These are phyloP conservation scores for Aspergillus jensenii DNA, from an alignment of 2,329 filamentous ascomycete genomes.

Conservation along the genomic window DNA sequence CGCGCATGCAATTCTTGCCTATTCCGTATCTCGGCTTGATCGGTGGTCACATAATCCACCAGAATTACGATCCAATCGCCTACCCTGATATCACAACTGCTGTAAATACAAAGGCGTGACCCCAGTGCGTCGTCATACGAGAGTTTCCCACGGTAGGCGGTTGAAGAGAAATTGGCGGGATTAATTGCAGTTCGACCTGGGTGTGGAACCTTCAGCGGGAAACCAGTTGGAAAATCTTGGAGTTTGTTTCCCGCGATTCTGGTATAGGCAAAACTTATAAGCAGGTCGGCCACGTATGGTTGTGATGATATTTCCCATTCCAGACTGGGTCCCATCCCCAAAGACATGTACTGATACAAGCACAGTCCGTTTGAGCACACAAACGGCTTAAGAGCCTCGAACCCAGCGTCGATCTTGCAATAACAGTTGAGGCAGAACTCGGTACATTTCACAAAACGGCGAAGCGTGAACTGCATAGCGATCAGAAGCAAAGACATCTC, in stretches of 20 bases:
- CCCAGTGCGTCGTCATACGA: neutral
- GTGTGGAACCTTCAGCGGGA: slow-evolving; percentile 54
- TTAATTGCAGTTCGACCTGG: neutral
- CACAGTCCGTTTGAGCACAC: slow-evolving; percentile 77
- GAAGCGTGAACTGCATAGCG: slow-evolving; percentile 72
- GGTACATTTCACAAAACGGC: slow-evolving; percentile 76
- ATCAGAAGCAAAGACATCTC: slow-evolving; percentile 56
- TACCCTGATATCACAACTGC: slow-evolving; percentile 36
- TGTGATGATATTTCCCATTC: slow-evolving; percentile 80
- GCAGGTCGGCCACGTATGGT: slow-evolving; percentile 78
- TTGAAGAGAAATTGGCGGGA: no score
- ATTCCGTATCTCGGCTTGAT: no score
- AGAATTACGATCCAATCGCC: slow-evolving; percentile 56
- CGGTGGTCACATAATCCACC: neutral
- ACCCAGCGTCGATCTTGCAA: slow-evolving; percentile 61
- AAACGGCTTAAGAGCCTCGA: slow-evolving; percentile 58
- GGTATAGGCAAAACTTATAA: slow-evolving; percentile 77
- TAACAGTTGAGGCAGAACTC: slow-evolving; percentile 88
- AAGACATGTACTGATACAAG: slow-evolving; percentile 80
- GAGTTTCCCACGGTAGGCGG: neutral
- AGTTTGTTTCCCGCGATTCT: slow-evolving; percentile 48
- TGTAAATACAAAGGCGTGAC: slow-evolving; percentile 36
- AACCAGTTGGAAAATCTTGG: slow-evolving; percentile 57
- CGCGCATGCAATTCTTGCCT: slow-evolving; percentile 45
- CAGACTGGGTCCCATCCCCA: slow-evolving; percentile 82